Conservation (phyloP, 2,329 filamentous ascomycete species). For the Nothomitra cinnamomea region DNA sequence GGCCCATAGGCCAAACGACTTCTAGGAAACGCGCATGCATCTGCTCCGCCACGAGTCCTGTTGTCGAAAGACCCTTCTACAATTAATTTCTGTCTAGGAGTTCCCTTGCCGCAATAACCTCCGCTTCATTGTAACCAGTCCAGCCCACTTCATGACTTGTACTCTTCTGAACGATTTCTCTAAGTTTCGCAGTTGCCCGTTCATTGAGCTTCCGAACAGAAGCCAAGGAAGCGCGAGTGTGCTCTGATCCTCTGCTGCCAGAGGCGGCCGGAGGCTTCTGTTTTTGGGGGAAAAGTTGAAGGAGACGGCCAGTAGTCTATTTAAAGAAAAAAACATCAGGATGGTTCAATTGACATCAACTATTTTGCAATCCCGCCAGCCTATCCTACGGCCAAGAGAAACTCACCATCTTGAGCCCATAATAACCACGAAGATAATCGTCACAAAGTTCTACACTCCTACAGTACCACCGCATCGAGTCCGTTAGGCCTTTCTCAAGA, state of each 20-base stretch:
- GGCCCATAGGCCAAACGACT: no score
- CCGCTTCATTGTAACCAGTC: conserved; percentile 54
- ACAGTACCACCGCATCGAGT: conserved; percentile 71
- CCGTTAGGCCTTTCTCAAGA: conserved; percentile 37
- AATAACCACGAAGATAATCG: conserved; percentile 80
- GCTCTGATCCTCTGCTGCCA: conserved; percentile 9
- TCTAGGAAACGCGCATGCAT: no score
- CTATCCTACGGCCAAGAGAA: conserved; percentile 16
- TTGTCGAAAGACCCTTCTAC: neutral
- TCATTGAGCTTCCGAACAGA: conserved; percentile 49
- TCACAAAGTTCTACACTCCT: conserved; percentile 88
- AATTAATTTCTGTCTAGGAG: conserved; percentile 38
- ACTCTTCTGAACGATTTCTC: conserved; percentile 55
- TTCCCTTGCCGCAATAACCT: conserved; percentile 54
- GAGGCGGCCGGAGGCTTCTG: conserved; percentile 18
- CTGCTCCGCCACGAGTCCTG: no score
- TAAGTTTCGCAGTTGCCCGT: conserved; percentile 54
- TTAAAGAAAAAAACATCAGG: neutral
- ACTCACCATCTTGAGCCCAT: conserved; percentile 66
- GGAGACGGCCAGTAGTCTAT: conserved; percentile 13
- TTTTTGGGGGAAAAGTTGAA: conserved; percentile 13
- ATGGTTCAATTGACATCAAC: conserved; percentile 4
- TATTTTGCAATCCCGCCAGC: neutral
- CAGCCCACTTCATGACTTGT: conserved; percentile 43
- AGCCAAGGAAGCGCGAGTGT: conserved; percentile 38